Evolutionary conservation across 2,329 filamentous ascomycete genomes (phyloP).

Genomic region (Cadophora sp.): DNA sequence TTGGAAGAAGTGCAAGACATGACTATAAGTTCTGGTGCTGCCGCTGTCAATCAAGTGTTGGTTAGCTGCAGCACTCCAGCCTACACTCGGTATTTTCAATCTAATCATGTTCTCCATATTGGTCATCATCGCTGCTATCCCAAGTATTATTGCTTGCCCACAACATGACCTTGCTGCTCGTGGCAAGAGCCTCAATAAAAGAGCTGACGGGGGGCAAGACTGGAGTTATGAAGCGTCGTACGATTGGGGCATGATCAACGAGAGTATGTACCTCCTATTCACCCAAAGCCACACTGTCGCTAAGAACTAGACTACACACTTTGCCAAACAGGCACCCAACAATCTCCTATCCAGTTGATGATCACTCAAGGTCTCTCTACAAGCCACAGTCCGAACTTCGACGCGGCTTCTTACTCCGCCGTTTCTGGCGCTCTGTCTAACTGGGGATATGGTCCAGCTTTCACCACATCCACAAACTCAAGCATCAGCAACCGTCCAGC

Average conservation of each 20-base stretch:
- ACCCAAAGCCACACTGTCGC: not conserved
- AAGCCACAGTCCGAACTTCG: conserved; percentile 50
- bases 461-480: conserved; percentile 46
- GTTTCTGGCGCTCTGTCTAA: conserved; percentile 52
- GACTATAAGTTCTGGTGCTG: not conserved
- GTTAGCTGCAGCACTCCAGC: too few relatives aligned
- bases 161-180: conserved; percentile 10
- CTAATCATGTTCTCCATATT: conserved; percentile 17
- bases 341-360: conserved; percentile 55
- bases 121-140: not conserved
- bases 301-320: conserved; percentile 47
- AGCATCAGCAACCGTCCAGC: conserved; percentile 49
- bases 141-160: conserved; percentile 20
- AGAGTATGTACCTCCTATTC: conserved; percentile 34
- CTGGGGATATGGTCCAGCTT: conserved; percentile 56
- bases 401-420: conserved; percentile 45
- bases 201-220: conserved; percentile 25
- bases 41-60: conserved; percentile 1
- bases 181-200: conserved; percentile 9
- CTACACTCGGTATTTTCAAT: not conserved
- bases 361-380: conserved; percentile 49
- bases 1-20: not conserved
- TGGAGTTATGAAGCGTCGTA: conserved; percentile 48
- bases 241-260: conserved; percentile 49
- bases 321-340: conserved; percentile 57